Percentiles rank a stretch among this genome's conserved stretches.
Evolutionary conservation across 768 basidiomycete genomes (phyloP).

Genomic region (Boletus bicolor): DNA sequence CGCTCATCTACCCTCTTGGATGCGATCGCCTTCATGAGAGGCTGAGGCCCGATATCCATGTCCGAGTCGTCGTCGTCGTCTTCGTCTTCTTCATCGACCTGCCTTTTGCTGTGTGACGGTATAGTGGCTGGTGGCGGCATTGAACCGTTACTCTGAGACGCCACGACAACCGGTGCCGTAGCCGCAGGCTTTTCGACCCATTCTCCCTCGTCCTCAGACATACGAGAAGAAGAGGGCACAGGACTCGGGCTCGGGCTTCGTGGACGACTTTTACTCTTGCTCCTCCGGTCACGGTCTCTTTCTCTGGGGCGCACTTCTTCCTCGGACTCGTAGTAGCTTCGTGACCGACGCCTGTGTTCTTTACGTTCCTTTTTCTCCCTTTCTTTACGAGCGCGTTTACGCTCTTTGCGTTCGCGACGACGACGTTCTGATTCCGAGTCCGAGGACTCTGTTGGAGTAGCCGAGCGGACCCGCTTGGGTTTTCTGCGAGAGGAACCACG

Average conservation of each 20-base stretch:
- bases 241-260: slow-evolving; percentile 34
- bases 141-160: slow-evolving; percentile 18
- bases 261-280: slow-evolving; percentile 34
- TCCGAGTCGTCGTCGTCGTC: slow-evolving; percentile 46
- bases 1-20: slow-evolving; percentile 71
- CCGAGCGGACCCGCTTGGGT: slow-evolving; percentile 55
- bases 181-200: slow-evolving; percentile 62
- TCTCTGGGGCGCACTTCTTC: slow-evolving; percentile 34
- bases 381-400: slow-evolving; percentile 50
- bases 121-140: slow-evolving; percentile 25
- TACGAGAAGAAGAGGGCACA: slow-evolving; percentile 26
- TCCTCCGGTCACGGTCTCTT: slow-evolving; percentile 26
- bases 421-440: slow-evolving; percentile 58
- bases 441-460: slow-evolving; percentile 40
- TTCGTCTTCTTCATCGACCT: slow-evolving; percentile 18
- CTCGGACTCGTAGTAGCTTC: slow-evolving; percentile 34
- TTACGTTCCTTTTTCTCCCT: slow-evolving; percentile 43
- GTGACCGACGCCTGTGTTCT: slow-evolving; percentile 36
- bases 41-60: slow-evolving; percentile 78
- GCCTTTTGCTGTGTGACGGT: slow-evolving; percentile 12
- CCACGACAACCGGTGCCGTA: slow-evolving; percentile 26
- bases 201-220: slow-evolving; percentile 50
- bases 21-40: slow-evolving; percentile 42
- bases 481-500: slow-evolving; percentile 52
- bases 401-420: slow-evolving; percentile 57